Conservation (phyloP, 805 yeast species). For the Saturnispora sanitii region DNA sequence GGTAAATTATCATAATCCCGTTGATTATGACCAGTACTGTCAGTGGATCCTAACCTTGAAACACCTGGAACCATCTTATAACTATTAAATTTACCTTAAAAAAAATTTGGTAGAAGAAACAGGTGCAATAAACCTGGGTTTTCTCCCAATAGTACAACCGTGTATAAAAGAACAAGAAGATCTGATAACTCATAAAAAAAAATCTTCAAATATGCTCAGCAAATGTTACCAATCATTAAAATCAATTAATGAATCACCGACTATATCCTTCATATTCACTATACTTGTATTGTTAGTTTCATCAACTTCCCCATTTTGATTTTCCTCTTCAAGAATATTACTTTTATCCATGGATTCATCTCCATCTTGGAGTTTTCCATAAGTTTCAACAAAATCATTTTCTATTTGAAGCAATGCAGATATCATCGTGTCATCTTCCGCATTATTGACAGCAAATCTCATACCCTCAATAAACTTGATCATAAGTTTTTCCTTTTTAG, state of each 20-base stretch:
- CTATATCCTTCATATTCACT: not conserved
- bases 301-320: too few relatives aligned
- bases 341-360: not conserved
- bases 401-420: not conserved
- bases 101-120: not conserved
- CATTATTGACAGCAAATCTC: conserved; percentile 2
- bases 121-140: not conserved
- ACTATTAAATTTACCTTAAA: not conserved
- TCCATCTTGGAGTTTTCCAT: not conserved
- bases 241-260: not conserved
- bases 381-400: conserved; percentile 1
- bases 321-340: too few relatives aligned
- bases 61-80: not conserved
- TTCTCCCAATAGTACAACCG: not conserved
- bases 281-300: not conserved
- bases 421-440: not conserved
- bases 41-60: conserved; percentile 2
- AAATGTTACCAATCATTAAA: not conserved
- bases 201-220: not conserved
- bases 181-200: not conserved
- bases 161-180: not conserved
- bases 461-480: conserved; percentile 4
- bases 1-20: conserved; percentile 12
- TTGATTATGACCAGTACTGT: not conserved
- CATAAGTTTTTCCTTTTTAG: conserved; percentile 1